Base-by-base conservation (phyloP, 805 yeast species). In the Metschnikowia bowlesiae region DNA sequence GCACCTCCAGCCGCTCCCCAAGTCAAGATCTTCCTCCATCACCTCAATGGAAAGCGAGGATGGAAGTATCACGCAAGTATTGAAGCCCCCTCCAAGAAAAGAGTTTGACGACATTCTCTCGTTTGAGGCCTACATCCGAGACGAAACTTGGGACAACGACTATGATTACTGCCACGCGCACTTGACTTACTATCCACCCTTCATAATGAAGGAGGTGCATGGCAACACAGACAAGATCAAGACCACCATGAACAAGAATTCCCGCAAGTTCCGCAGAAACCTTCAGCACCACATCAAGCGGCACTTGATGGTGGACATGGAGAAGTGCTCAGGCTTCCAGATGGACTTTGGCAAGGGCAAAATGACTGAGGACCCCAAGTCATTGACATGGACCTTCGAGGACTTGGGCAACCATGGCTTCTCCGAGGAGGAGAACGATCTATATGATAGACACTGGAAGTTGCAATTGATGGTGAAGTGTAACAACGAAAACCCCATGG, bases 91-190 rank as follows among this genome's bases (percentile, higher is more conserved):
- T 26, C 73, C 75, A 50, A 53, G 66, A 47, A 66, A 70, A 42
- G 76, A 73, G 42, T 86, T 86, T 66, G 91, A 86, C 43, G 84
- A 80, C 47, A 67, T 86, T 53, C 73, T 72, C 16, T 74, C 80
- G 14, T 86, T 86, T 61, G 89, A 83, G 62, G 73, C 75, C 28
- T 86, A 73, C 64, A 71, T 86, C 52, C 76, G 82, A 61, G 87
- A 83, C 62, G 91, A 85, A 62, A 80, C 86, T 3, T 84, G 87
- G 78, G 91, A 85, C 65, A 83, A 85, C 54, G 91, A 86, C 52
- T 83, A 79, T 57, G 87, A 82, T 62, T 78, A 82, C 59, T 70
- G 83, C 56, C 86, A 84, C 62, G 87, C 87, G 35, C 83, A 80
- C 54, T 70, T 85, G 53, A 74, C 73, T 46, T 86, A 86, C 67